Base-by-base conservation (phyloP, 2,329 filamentous ascomycete species). In the Didymosphaeria variabile region DNA sequence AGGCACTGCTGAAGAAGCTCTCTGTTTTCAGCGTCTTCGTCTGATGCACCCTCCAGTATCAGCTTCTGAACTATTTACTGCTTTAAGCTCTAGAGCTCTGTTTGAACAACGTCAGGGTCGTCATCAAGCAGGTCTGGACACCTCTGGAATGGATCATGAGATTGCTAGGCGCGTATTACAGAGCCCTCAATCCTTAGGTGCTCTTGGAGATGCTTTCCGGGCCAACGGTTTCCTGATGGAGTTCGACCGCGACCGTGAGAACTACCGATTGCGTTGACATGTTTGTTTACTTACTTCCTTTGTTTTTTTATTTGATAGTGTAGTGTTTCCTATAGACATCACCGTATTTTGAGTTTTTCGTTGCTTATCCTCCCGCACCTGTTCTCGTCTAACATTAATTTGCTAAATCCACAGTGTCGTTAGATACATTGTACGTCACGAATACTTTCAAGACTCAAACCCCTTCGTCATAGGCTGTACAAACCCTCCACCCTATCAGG, bases 121-220 rank as follows among this genome's bases (percentile, higher is more conserved):
- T 19, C 21, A 34, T 47, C 19, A 21, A 40, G 56, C 47, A 19
- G 56, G 56, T n/a, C n/a, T 54, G n/a, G 49, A 54, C 29, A 58
- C 49, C 12, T 19, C 10, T 6, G 40, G 53, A 17, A 52, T 58
- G 38, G 56, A 58, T 13, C 7, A 8, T 40, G 55, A 57, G 21
- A 49, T 57, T n/a, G 36, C 34, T 31, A 45, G 19, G 4, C 44
- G 45, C 10, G 19, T 51, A 15, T 8, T 52, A 17, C 5, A 9
- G 38, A 23, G 9, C n/a, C 26, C 40, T 29, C 8, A 29, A 7
- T 40, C 3, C 3, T 23, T 32, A 9, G 26, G n/a, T 15, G 12
- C 26, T 23, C 38, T 55, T 2, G 23, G 17, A 34, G 15, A 23
- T 2, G 10, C 23, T 3, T 32, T 34, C 26, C 15, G 10, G 36